phyloP scores from a whole-genome alignment of 148 eudicot species.

The Amaranthus hypochondriacus region DNA sequence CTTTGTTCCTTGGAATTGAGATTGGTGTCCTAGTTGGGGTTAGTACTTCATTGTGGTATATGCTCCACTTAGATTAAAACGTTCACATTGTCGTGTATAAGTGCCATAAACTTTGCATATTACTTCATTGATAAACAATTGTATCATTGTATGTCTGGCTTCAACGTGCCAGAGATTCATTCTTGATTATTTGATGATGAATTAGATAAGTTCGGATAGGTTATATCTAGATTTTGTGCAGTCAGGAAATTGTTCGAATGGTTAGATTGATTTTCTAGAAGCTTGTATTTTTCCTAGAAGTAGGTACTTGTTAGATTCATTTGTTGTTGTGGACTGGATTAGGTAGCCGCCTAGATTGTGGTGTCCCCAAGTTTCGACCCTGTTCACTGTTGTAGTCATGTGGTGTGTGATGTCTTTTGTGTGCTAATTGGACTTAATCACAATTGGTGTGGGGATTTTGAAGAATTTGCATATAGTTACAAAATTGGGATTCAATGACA shows the following conservation, averaged over 20 bases:
- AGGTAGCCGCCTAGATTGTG: not conserved
- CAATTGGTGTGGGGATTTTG: not conserved
- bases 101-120: not conserved
- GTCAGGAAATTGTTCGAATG: not conserved
- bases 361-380: not conserved
- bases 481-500: not conserved
- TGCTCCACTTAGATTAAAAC: not conserved
- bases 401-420: not conserved
- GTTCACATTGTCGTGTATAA: not conserved
- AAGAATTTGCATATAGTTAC: not conserved
- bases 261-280: not conserved
- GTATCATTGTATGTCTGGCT: not conserved
- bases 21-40: slow-evolving; percentile 97
- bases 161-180: not conserved
- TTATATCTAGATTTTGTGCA: not conserved
- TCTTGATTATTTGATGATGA: no score
- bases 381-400: not conserved
- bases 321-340: not conserved
- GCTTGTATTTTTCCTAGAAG: not conserved
- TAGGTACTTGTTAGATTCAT: not conserved
- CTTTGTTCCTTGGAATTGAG: slow-evolving; percentile 91
- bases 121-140: not conserved
- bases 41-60: slow-evolving; percentile 21
- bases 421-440: not conserved
- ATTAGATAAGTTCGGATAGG: not conserved